Evolutionary conservation across 2,329 filamentous ascomycete species (phyloP).

Genomic region (Apiospora pterosperma): DNA sequence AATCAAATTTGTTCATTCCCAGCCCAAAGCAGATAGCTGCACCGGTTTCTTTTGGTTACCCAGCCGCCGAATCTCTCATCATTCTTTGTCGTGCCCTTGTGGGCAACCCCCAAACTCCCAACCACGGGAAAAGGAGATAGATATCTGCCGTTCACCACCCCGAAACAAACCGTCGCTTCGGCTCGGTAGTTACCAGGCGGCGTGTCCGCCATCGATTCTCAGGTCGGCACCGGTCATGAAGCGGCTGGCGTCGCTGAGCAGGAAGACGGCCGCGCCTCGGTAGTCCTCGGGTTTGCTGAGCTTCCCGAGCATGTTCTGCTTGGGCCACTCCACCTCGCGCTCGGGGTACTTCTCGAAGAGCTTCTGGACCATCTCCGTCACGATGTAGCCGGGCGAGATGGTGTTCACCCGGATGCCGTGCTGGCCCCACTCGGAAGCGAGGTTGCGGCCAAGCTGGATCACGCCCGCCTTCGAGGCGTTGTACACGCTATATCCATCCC

Average conservation of each 20-base stretch:
- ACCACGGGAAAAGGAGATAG: background rate
- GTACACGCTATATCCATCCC: slow-evolving; percentile 52
- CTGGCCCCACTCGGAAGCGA: slow-evolving; percentile 70
- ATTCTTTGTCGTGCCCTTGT: background rate
- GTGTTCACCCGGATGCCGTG: slow-evolving; percentile 78
- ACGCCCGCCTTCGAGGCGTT: slow-evolving; percentile 76
- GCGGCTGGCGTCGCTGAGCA: slow-evolving; percentile 63
- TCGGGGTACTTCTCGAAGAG: slow-evolving; percentile 76
- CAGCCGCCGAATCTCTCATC: background rate
- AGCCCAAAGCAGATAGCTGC: background rate
- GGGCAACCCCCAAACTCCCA: background rate
- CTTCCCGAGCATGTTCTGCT: slow-evolving; percentile 78
- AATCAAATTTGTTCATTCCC: background rate
- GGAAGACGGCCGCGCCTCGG: slow-evolving; percentile 65
- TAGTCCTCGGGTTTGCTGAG: slow-evolving; percentile 68
- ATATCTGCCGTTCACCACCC: too few relatives aligned
- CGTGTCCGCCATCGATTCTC: slow-evolving; percentile 69
- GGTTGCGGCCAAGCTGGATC: slow-evolving; percentile 65
- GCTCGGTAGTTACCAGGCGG: slow-evolving; percentile 45
- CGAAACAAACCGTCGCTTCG: background rate
- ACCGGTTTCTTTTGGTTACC: background rate
- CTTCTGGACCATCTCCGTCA: slow-evolving; percentile 78
- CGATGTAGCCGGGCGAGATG: slow-evolving; percentile 76
- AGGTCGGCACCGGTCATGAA: slow-evolving; percentile 71
- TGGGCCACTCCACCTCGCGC: slow-evolving; percentile 65